Evolutionary conservation across 352 stramenopile genomes (phyloP), one percentile per base, ranked within the genome.

Genomic region (Elongisporangium undulatum): DNA sequence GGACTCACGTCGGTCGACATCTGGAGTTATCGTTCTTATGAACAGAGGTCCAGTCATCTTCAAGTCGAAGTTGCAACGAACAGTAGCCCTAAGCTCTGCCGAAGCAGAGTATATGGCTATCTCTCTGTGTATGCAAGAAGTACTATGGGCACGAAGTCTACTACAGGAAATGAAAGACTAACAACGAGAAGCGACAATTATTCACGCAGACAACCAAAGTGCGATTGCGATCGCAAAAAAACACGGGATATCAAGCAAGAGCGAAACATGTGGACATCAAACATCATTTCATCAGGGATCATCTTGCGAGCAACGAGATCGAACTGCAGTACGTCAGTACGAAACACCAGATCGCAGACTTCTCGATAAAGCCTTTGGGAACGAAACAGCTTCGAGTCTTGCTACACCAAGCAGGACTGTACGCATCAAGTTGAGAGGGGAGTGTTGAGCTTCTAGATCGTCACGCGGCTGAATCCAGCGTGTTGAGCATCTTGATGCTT

Each of bases 211-310:
- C 51, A 67, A 70, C 57, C 66, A 68, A 61, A 52, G 57, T 0
- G 51, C 66, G 4, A 71, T 71, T 20, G 24, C 63, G 7, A 49
- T 64, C 41, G 59, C 55, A 9, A 51, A 26, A 2, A 53, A 60
- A 24, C 22, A 45, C 52, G 1, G 24, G 51, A 19, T 57, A 57
- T 22, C 51, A 59, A 17, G 45, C 38, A 7, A 17, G 55, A n/a
- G 62, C 61, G 16, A 72, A 72, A 58, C 66, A 72, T 22, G 55
- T 72, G 8, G 66, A 72, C 49, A 64, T 63, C 4, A 50, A 51
- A 0, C 57, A 66, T 51, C 62, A 72, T 21, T 72, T 69, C 57
- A 66, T 69, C 15, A 52, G 57, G 9, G 56, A 72, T 22, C 59
- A 63, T 10, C 49, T 69, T 29, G 39, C 22, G 41, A 48, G 8